Base-by-base conservation (phyloP, 2,329 filamentous ascomycete genomes). In the Fusarium kyushuense region DNA sequence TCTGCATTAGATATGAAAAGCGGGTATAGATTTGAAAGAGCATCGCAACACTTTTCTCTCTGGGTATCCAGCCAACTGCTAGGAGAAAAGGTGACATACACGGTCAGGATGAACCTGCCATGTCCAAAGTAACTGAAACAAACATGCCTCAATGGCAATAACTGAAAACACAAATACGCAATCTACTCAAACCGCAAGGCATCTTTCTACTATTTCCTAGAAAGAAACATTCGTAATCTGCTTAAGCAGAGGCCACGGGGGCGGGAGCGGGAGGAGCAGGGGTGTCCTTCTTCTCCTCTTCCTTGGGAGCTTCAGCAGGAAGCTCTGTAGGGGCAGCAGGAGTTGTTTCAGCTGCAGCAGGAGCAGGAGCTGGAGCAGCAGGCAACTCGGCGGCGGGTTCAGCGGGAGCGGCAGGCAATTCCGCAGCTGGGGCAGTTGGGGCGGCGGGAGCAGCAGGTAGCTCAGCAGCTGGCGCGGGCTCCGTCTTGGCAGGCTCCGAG, bases 1-100 rank as follows among this genome's bases (percentile, higher is more conserved):
- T 45, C 16, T 51, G 68, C 54, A 73, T 72, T 70, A 65, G 62
- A 69, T 67, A 68, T 62, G 65, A 69, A 62, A 58, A 65, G 66
- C 72, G 75, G 76, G 74, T 77, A 77, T 77, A 77, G 71, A 72
- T 74, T 74, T 65, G 43, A 71, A 67, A 66, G 67, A 62, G 73
- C 71, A 72, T 72, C 65, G 64, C 71, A 60, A 56, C 64, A 55
- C 60, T 71, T 72, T 65, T 74, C 67, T 72, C 67, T 66, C 63
- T 63, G 60, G 73, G 76, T 77, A 77, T 77, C 74, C 76, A 76
- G 74, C 74, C 58, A 70, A 72, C 60, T 65, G 69, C 67, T 63
- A 73, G 68, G 68, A 70, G 41, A 72, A 69, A 74, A 74, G 65
- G 60, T 41, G 59, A 69, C 42, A 61, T 17, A 27, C 41, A 36